Conservation (phyloP, 2,329 filamentous ascomycete genomes). For the Phoma sp. region DNA sequence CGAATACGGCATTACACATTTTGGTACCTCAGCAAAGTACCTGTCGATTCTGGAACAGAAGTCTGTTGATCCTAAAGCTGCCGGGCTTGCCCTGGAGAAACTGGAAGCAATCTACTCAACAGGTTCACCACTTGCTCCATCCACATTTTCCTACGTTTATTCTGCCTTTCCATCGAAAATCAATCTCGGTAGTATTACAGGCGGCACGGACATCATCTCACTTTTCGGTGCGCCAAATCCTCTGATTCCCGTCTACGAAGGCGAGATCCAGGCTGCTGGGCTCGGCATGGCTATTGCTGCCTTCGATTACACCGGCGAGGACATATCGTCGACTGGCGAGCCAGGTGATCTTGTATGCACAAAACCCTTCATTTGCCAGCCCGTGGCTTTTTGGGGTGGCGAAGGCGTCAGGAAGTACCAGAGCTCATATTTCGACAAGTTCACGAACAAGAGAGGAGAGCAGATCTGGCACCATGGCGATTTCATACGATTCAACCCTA, state of each 20-base stretch:
- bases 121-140: constrained; percentile 88
- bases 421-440: constrained; percentile 86
- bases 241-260: constrained; percentile 56
- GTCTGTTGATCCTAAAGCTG: constrained; percentile 34
- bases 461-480: constrained; percentile 92
- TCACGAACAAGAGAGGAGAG: constrained; percentile 56
- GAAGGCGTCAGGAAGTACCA: constrained; percentile 78
- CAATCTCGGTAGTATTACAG: constrained; percentile 91
- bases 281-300: constrained; percentile 60
- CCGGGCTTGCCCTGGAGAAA: constrained; percentile 60
- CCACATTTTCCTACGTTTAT: constrained; percentile 92
- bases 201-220: constrained; percentile 95
- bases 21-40: constrained; percentile 94
- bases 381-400: constrained; percentile 83
- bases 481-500: constrained; percentile 75
- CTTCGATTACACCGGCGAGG: constrained; percentile 61
- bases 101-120: constrained; percentile 92
- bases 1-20: constrained; percentile 83
- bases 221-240: constrained; percentile 85
- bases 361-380: constrained; percentile 87
- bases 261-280: constrained; percentile 58
- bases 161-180: constrained; percentile 77
- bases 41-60: constrained; percentile 89
- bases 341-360: constrained; percentile 89
- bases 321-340: constrained; percentile 67